phyloP scores from a whole-genome alignment of 805 yeast genomes.

The Starmerella potacharoeniae region DNA sequence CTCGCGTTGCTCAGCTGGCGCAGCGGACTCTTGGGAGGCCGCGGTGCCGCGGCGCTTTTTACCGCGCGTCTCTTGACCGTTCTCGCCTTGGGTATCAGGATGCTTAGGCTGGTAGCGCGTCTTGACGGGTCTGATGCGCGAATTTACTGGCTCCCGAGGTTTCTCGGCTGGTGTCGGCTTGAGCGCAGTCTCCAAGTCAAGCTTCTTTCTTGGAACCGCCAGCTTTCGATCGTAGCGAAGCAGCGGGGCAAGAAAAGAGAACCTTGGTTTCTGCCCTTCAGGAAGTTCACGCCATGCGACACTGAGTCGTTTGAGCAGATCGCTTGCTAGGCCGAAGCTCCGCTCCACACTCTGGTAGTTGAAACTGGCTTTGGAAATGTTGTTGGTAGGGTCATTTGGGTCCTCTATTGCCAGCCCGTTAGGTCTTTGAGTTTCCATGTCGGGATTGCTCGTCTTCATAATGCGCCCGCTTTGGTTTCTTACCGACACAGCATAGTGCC shows the following conservation, averaged over 20 bases:
- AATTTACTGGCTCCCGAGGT: not conserved
- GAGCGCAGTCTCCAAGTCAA: constrained; percentile 5
- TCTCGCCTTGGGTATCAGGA: not conserved
- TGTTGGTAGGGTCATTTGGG: constrained; percentile 74
- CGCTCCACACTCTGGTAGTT: constrained; percentile 68
- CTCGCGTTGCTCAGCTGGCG: too few relatives aligned
- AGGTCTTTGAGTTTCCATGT: constrained; percentile 39
- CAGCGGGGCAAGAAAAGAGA: constrained; percentile 20
- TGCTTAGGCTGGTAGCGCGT: not conserved
- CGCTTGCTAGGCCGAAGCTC: constrained; percentile 40
- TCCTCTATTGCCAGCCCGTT: constrained; percentile 66
- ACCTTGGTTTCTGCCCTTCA: not conserved
- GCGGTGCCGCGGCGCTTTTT: not conserved
- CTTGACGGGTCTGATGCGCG: not conserved
- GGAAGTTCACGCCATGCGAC: constrained; percentile 5
- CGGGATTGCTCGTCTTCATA: constrained; percentile 43
- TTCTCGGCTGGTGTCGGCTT: not conserved
- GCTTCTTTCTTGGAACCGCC: not conserved
- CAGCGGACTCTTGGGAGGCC: too few relatives aligned
- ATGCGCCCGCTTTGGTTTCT: constrained; percentile 50
- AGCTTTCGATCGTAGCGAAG: constrained; percentile 7
- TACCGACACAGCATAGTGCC: constrained; percentile 57
- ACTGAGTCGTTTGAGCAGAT: constrained; percentile 17
- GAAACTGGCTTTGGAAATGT: constrained; percentile 75
- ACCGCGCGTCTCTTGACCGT: not conserved